Conservation (phyloP, 495 filamentous ascomycete species). For the Trichocladium antarcticum region DNA sequence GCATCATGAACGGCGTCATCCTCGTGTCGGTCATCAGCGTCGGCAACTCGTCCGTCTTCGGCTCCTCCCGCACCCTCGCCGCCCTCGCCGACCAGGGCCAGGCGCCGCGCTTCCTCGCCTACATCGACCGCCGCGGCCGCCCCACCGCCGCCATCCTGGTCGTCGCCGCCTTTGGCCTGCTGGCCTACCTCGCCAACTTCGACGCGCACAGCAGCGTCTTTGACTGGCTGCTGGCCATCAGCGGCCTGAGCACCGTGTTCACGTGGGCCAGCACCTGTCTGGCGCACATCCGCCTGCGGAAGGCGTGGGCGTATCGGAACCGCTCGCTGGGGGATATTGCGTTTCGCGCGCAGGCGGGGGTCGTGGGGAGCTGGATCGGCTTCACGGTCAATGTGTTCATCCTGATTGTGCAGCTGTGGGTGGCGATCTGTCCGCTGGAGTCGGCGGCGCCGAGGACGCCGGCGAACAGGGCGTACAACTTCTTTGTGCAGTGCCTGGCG, state of each 20-base stretch:
- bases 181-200: slow-evolving; percentile 67
- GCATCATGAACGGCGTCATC: slow-evolving; percentile 86
- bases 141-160: slow-evolving; percentile 62
- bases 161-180: slow-evolving; percentile 58
- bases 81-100: slow-evolving; percentile 79
- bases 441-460: slow-evolving; percentile 24
- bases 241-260: slow-evolving; percentile 79
- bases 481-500: slow-evolving; percentile 73
- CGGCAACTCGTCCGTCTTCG: slow-evolving; percentile 81
- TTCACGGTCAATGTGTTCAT: slow-evolving; percentile 68
- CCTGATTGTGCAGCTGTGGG: slow-evolving; percentile 84
- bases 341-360: slow-evolving; percentile 69
- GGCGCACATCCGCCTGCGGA: slow-evolving; percentile 82
- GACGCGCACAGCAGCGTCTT: slow-evolving; percentile 53
- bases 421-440: slow-evolving; percentile 55
- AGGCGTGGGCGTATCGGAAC: slow-evolving; percentile 61
- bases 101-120: slow-evolving; percentile 63
- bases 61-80: slow-evolving; percentile 75
- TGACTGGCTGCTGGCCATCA: slow-evolving; percentile 82
- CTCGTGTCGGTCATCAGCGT: slow-evolving; percentile 81
- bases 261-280: slow-evolving; percentile 90
- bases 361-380: slow-evolving; percentile 77
- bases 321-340: slow-evolving; percentile 69
- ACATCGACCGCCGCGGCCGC: slow-evolving; percentile 75
- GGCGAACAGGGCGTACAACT: slow-evolving; percentile 36